Base-by-base conservation (phyloP, 169 alveolate genomes). In the Cardiosporidium cionae region DNA sequence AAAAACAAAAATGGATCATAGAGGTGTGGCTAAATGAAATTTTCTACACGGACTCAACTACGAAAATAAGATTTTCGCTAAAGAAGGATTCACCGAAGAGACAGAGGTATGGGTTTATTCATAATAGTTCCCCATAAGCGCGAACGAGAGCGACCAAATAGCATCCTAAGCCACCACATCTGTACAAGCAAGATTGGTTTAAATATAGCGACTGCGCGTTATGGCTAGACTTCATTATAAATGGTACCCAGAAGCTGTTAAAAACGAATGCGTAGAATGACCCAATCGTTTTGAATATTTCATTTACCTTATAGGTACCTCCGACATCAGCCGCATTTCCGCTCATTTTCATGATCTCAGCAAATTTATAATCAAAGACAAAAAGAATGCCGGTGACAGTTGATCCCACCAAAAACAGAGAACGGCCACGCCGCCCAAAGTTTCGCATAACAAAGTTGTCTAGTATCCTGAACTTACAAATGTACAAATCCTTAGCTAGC, bases 101-200 rank as follows among this genome's bases (percentile, higher is more conserved):
- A 27, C 4, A 53, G 64, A 33, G 25, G 5, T n/a, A 65, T 25
- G 0, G n/a, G 58, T 0, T 5, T 23, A 65, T 23, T 29, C 79
- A 72, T 58, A 28, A 72, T 35, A 4, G 29, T 35, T 23, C 79
- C 79, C 29, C 36, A 52, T 23, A 54, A 0, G 7, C 79, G 71
- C 31, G 79, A 72, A 5, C 79, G 71, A 0, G 79, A 32, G 9
- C 79, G 71, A 16, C 79, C 79, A 34, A 72, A 72, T 34, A 65
- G 36, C 6, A 72, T 31, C 44, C 79, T 5, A 29, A 72, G 65
- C 9, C 25, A 72, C 44, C 33, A 72, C 3, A 72, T 62, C 79
- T 72, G 73, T 4, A 65, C 27, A 3, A 66, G 67, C 70, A 65
- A 22, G 22, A 65, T 7, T n/a, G 36, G 44, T 65, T 29, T 28